Evolutionary conservation across 2,329 filamentous ascomycete species (phyloP).

Genomic region (Aspergillus sp.): DNA sequence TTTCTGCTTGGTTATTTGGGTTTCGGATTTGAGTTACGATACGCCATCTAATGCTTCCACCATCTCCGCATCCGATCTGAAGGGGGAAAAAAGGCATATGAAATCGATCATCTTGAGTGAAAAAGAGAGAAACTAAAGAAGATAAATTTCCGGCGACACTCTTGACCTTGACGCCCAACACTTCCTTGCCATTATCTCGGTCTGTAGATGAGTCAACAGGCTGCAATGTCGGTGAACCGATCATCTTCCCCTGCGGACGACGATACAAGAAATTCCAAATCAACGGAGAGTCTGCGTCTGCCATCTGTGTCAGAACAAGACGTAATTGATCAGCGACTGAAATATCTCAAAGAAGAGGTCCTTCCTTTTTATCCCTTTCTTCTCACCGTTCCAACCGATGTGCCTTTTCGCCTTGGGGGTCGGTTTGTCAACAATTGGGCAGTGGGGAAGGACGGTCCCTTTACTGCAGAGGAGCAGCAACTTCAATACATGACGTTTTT

Average conservation of each 20-base stretch:
- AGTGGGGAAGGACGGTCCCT: constrained; percentile 47
- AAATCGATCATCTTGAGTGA: neutral
- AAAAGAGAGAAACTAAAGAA: neutral
- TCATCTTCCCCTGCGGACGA: constrained; percentile 22
- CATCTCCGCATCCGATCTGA: no score
- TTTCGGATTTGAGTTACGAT: no score
- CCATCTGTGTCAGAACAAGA: constrained; percentile 20
- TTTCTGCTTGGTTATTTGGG: no score
- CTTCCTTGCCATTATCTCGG: neutral
- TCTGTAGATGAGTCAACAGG: constrained; percentile 10
- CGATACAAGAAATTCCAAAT: constrained; percentile 18
- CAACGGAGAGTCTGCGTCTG: constrained; percentile 14
- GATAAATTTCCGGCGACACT: neutral
- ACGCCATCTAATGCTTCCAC: no score
- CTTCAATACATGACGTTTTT: constrained; percentile 61
- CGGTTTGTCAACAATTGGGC: constrained; percentile 44
- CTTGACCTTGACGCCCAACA: neutral
- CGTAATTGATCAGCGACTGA: constrained; percentile 31
- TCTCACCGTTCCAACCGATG: constrained; percentile 43
- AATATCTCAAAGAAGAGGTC: constrained; percentile 36
- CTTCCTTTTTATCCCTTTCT: constrained; percentile 43
- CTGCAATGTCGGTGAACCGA: constrained; percentile 38
- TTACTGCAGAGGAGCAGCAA: constrained; percentile 51
- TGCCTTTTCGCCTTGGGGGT: constrained; percentile 39
- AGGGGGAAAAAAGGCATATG: no score